phyloP scores from a whole-genome alignment of 164 flowering plant genomes.

The Protea cynaroides region DNA sequence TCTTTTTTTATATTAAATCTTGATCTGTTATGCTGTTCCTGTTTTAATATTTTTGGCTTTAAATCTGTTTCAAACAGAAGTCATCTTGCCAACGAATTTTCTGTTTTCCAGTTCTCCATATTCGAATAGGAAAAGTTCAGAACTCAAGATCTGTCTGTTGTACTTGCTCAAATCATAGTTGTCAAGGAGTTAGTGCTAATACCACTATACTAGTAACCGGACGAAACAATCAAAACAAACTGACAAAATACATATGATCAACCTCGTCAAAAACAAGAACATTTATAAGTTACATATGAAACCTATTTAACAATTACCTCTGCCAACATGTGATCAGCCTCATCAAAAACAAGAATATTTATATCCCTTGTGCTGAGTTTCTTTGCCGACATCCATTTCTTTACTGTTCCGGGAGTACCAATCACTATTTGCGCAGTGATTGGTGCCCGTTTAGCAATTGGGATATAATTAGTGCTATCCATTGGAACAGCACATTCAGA shows the following conservation, averaged over 20 bases:
- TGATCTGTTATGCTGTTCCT: no score
- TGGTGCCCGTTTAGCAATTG: constrained; percentile 37
- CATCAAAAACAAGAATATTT: constrained; percentile 94
- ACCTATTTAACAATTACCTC: constrained; percentile 40
- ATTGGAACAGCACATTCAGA: constrained; percentile 62
- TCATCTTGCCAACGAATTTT: no score
- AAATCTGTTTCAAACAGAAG: no score
- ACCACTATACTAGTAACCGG: no score
- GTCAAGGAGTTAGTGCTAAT: no score
- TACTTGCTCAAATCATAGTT: no score
- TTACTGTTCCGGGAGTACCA: constrained; percentile 92
- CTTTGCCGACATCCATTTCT: constrained; percentile 49
- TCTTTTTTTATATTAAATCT: no score
- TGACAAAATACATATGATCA: constrained; percentile 97
- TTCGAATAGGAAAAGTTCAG: no score
- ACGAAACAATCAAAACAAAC: no score
- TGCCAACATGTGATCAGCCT: constrained; percentile 97
- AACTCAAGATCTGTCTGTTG: no score
- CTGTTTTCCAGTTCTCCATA: no score
- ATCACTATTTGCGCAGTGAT: constrained; percentile 72
- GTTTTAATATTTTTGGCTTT: no score
- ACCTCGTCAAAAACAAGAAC: constrained; percentile 98
- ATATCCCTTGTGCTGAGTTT: constrained; percentile 44
- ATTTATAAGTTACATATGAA: constrained; percentile 32
- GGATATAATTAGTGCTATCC: constrained; percentile 33